Percentiles rank a stretch among this genome's conserved stretches.
Evolutionary conservation across 2,329 filamentous ascomycete genomes (phyloP).

Genomic region (Fusarium tanahbumbuense): DNA sequence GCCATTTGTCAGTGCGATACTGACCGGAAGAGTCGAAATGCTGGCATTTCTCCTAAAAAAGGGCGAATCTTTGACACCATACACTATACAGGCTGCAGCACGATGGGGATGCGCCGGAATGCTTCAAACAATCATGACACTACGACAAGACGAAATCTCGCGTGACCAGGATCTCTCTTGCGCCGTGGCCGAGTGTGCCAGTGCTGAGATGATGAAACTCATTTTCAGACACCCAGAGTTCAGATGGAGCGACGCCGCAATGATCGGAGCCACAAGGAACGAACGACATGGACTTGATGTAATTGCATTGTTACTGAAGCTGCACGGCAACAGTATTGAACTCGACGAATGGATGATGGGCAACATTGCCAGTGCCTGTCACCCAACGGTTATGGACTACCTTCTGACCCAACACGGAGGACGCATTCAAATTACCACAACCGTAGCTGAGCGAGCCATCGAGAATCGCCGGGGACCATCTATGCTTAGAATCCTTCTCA

Average conservation of each 20-base stretch:
- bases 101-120: conserved; percentile 20
- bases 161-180: conserved; percentile 28
- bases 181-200: conserved; percentile 22
- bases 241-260: conserved; percentile 25
- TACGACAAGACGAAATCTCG: conserved; percentile 25
- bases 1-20: conserved; percentile 22
- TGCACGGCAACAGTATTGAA: conserved; percentile 9
- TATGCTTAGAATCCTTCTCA: conserved; percentile 30
- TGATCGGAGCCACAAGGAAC: conserved; percentile 25
- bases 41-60: conserved; percentile 28
- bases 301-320: conserved; percentile 12
- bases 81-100: conserved; percentile 27
- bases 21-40: conserved; percentile 29
- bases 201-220: conserved; percentile 14
- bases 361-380: conserved; percentile 22
- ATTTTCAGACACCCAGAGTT: conserved; percentile 21
- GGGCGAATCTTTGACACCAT: conserved; percentile 17
- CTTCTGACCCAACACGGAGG: conserved; percentile 16
- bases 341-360: conserved; percentile 32
- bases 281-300: conserved; percentile 19
- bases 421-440: conserved; percentile 18
- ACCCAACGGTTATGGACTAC: conserved; percentile 26
- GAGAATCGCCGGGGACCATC: conserved; percentile 29
- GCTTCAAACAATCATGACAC: conserved; percentile 25
- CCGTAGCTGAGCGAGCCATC: conserved; percentile 22